These are phyloP conservation scores for Lipomyces spencermartinsiae DNA, from an alignment of 805 yeast genomes.

Conservation along the genomic window DNA sequence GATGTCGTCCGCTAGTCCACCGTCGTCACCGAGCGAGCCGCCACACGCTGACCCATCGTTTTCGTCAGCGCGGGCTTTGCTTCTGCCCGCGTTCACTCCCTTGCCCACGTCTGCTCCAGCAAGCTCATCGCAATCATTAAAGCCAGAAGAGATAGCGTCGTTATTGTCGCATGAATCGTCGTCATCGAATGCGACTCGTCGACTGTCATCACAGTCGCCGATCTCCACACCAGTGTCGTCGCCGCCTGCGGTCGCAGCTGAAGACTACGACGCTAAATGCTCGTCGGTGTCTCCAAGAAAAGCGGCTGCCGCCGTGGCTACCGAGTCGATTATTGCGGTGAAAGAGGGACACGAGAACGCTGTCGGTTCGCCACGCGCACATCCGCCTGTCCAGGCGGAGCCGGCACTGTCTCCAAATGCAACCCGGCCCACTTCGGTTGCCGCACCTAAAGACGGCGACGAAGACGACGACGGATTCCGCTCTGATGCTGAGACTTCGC, in stretches of 20 bases:
- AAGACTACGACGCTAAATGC: conserved; percentile 2
- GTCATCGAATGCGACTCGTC: not conserved
- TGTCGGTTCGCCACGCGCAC: conserved; percentile 21
- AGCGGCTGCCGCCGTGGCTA: not conserved
- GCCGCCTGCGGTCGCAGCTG: conserved; percentile 7
- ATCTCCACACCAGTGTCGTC: conserved; percentile 17
- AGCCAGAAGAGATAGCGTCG: not conserved
- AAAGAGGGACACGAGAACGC: not conserved
- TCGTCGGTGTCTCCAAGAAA: conserved; percentile 11
- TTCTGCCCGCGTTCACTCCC: conserved; percentile 24
- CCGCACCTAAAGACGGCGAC: not conserved
- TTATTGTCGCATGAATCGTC: not conserved
- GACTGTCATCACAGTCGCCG: not conserved
- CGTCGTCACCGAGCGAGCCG: not conserved
- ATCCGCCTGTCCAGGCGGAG: conserved; percentile 14
- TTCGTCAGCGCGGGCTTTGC: conserved; percentile 4
- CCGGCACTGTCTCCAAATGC: conserved; percentile 14
- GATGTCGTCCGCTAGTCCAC: conserved; percentile 6
- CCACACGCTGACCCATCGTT: not conserved
- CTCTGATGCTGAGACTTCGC: not conserved
- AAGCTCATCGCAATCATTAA: not conserved
- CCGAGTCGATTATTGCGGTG: not conserved
- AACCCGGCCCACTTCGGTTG: not conserved
- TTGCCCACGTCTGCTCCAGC: not conserved
- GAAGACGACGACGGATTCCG: conserved; percentile 5